A percentile compares a stretch with the other conserved stretches of the same genome.
These are phyloP conservation scores for Suhomyces tanzawaensis DNA, from an alignment of 805 yeast genomes.

Conservation along the genomic window DNA sequence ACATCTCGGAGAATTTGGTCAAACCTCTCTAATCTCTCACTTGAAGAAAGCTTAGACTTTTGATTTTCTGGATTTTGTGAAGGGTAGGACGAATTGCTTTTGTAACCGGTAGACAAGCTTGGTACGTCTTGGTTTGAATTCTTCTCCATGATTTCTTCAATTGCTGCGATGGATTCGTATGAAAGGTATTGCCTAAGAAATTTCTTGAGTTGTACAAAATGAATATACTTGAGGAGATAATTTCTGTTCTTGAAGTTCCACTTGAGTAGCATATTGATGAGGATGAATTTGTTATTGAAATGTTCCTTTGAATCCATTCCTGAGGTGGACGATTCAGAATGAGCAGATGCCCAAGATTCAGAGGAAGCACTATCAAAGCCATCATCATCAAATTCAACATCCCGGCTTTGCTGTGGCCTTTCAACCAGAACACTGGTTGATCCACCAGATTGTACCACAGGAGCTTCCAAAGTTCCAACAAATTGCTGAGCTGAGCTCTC, in stretches of 20 bases:
- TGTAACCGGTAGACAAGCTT: not conserved
- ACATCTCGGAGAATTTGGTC: slow-evolving; percentile 28
- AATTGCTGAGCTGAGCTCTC: too few relatives aligned
- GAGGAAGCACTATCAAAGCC: too few relatives aligned
- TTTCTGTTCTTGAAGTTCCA: slow-evolving; percentile 42
- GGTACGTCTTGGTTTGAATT: slow-evolving; percentile 2
- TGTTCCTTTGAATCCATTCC: slow-evolving; percentile 1
- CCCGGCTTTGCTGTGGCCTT: too few relatives aligned
- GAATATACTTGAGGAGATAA: slow-evolving; percentile 32
- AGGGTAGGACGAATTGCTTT: not conserved
- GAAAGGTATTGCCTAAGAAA: slow-evolving; percentile 30
- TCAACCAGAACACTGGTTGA: too few relatives aligned
- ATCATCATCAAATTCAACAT: too few relatives aligned
- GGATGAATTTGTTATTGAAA: slow-evolving; percentile 39
- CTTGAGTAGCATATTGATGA: slow-evolving; percentile 39
- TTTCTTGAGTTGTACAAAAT: slow-evolving; percentile 31
- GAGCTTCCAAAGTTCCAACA: too few relatives aligned
- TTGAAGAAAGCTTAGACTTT: slow-evolving; percentile 2
- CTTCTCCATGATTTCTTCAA: slow-evolving; percentile 31
- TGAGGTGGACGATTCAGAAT: too few relatives aligned
- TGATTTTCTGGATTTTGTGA: not conserved
- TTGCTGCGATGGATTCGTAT: slow-evolving; percentile 32
- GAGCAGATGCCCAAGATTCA: too few relatives aligned
- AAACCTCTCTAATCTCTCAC: slow-evolving; percentile 24
- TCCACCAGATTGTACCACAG: too few relatives aligned